Conservation (phyloP, 305 asterid species). For the Petunia hybrid region DNA sequence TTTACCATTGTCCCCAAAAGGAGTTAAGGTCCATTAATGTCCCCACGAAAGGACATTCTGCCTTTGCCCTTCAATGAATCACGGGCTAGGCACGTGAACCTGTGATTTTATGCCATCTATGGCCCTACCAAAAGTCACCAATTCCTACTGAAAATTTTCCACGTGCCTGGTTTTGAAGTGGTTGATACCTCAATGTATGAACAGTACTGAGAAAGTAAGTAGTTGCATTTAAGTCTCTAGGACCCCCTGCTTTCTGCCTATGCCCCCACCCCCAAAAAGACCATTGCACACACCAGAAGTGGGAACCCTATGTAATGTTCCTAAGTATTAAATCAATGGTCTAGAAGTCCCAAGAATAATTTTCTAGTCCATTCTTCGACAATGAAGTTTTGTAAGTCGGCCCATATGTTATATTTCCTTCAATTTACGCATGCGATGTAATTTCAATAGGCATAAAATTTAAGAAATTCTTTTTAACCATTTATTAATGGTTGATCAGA, state of each 20-base stretch:
- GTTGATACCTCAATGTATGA: neutral
- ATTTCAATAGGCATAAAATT: too few relatives aligned
- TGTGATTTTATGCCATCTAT: slow-evolving; percentile 6
- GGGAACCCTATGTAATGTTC: neutral
- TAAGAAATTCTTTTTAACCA: too few relatives aligned
- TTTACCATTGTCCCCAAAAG: neutral
- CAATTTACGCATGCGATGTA: too few relatives aligned
- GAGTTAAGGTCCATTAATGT: neutral
- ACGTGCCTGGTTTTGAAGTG: neutral
- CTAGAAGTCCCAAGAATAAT: too few relatives aligned
- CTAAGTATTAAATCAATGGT: too few relatives aligned
- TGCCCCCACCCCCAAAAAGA: neutral
- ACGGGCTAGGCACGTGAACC: slow-evolving; percentile 10
- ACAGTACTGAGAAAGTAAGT: neutral
- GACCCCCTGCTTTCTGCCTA: neutral
- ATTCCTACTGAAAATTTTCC: neutral
- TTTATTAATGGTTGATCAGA: too few relatives aligned
- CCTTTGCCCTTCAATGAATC: neutral
- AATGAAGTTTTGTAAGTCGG: too few relatives aligned
- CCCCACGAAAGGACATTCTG: slow-evolving; percentile 11
- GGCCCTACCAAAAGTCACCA: neutral
- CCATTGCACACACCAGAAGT: neutral
- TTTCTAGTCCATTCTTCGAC: too few relatives aligned
- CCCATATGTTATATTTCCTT: too few relatives aligned
- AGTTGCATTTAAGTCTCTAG: neutral